Percentiles rank a stretch among this genome's conserved stretches.
Evolutionary conservation across 768 basidiomycete species (phyloP).

Genomic region (Lentinula raphanica): DNA sequence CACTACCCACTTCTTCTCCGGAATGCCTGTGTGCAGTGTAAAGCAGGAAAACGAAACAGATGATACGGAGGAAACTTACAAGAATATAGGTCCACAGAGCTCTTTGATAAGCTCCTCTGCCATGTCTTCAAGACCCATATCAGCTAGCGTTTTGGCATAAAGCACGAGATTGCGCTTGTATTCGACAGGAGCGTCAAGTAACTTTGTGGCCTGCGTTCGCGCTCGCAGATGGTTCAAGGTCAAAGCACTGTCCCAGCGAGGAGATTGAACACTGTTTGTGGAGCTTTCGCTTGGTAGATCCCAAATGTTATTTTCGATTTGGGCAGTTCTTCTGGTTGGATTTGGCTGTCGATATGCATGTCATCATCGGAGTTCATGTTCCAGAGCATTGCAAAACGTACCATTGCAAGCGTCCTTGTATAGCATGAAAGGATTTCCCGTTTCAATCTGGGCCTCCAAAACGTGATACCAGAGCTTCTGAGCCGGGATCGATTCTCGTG

Average conservation of each 20-base stretch:
- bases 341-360: too few relatives aligned
- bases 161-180: constrained; percentile 70
- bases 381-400: too few relatives aligned
- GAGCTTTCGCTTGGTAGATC: constrained; percentile 28
- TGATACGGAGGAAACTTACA: constrained; percentile 43
- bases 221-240: constrained; percentile 89
- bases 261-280: constrained; percentile 47
- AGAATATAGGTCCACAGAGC: constrained; percentile 84
- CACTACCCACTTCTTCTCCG: constrained; percentile 44
- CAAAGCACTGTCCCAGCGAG: constrained; percentile 80
- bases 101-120: constrained; percentile 91
- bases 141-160: constrained; percentile 83
- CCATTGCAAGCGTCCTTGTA: constrained; percentile 97
- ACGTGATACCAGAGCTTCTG: constrained; percentile 99
- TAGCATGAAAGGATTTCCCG: constrained; percentile 97
- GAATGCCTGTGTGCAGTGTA: constrained; percentile 5
- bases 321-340: too few relatives aligned
- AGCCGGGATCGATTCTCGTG: constrained; percentile 79
- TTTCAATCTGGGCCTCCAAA: constrained; percentile 95
- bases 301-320: constrained; percentile 43
- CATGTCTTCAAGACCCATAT: constrained; percentile 83
- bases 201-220: constrained; percentile 63
- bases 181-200: constrained; percentile 79
- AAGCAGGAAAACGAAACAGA: background rate
- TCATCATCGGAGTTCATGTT: too few relatives aligned